These are phyloP conservation scores for Arabis alpina DNA, from an alignment of 345 rosid genomes.

Conservation along the genomic window DNA sequence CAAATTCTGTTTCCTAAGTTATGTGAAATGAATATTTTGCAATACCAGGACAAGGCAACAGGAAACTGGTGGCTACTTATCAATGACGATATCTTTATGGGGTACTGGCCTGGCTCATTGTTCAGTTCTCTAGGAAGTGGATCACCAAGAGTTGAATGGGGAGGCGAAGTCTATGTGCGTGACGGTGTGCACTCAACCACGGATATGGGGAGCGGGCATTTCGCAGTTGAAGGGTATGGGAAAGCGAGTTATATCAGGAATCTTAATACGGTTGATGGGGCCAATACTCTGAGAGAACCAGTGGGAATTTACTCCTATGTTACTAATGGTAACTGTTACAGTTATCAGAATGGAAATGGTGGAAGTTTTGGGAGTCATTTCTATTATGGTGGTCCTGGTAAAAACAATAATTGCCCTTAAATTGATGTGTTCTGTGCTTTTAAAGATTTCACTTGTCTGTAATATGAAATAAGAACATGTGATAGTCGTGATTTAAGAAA, in stretches of 20 bases:
- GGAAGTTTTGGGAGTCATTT: slow-evolving; percentile 56
- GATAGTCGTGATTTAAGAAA: no score
- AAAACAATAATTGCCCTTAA: background rate
- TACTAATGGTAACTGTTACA: slow-evolving; percentile 52
- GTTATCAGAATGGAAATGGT: slow-evolving; percentile 45
- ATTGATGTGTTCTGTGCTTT: background rate
- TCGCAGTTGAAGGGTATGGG: slow-evolving; percentile 58
- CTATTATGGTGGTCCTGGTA: slow-evolving; percentile 63
- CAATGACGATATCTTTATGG: slow-evolving; percentile 49
- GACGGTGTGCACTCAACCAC: slow-evolving; percentile 59
- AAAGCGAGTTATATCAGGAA: slow-evolving; percentile 63
- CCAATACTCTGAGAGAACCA: slow-evolving; percentile 51
- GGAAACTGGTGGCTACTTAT: slow-evolving; percentile 79
- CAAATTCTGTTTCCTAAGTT: slow-evolving; percentile 7
- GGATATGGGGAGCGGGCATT: slow-evolving; percentile 74
- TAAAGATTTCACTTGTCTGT: no score
- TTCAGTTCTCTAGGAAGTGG: slow-evolving; percentile 57
- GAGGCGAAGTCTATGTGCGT: slow-evolving; percentile 63
- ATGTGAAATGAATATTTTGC: background rate
- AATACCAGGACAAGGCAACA: slow-evolving; percentile 54
- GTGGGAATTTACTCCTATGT: slow-evolving; percentile 47
- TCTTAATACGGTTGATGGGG: slow-evolving; percentile 55
- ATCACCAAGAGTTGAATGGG: slow-evolving; percentile 67
- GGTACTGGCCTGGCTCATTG: slow-evolving; percentile 65
- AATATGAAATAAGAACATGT: no score